phyloP scores from a whole-genome alignment of 306 rosid species.

The Parietaria judaica region DNA sequence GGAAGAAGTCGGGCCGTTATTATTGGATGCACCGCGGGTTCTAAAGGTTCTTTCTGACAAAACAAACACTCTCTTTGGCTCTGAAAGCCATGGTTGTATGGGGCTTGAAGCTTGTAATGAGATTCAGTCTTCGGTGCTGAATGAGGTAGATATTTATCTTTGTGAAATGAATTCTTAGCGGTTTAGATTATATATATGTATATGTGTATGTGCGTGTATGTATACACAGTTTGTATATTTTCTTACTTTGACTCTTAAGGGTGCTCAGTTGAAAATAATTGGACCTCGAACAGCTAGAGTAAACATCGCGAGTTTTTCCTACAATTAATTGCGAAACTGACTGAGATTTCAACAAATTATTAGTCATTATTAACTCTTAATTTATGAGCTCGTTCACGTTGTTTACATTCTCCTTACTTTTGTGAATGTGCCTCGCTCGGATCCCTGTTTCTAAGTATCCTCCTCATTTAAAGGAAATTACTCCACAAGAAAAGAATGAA shows the following conservation, averaged over 20 bases:
- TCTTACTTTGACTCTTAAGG: no score
- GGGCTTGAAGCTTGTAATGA: constrained; percentile 25
- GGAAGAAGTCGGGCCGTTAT: constrained; percentile 53
- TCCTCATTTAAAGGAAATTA: no score
- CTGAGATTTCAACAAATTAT: not conserved
- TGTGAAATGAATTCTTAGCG: not conserved
- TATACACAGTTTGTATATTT: no score
- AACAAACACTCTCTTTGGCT: constrained; percentile 21
- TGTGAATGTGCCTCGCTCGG: not conserved
- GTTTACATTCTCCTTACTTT: not conserved
- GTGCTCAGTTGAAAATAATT: no score
- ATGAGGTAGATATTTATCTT: constrained; percentile 50
- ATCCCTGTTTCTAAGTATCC: no score
- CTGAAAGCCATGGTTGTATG: constrained; percentile 18
- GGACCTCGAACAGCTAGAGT: no score
- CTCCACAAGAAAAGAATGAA: no score
- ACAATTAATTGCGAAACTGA: not conserved
- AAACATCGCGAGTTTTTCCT: not conserved
- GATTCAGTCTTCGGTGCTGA: constrained; percentile 31
- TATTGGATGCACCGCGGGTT: constrained; percentile 40
- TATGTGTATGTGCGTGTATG: no score
- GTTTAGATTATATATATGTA: no score
- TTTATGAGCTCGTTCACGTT: not conserved
- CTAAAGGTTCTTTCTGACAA: constrained; percentile 22
- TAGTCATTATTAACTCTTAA: not conserved